Base-by-base conservation (phyloP, 2,329 filamentous ascomycete genomes). In the Paradendryphiella salina region DNA sequence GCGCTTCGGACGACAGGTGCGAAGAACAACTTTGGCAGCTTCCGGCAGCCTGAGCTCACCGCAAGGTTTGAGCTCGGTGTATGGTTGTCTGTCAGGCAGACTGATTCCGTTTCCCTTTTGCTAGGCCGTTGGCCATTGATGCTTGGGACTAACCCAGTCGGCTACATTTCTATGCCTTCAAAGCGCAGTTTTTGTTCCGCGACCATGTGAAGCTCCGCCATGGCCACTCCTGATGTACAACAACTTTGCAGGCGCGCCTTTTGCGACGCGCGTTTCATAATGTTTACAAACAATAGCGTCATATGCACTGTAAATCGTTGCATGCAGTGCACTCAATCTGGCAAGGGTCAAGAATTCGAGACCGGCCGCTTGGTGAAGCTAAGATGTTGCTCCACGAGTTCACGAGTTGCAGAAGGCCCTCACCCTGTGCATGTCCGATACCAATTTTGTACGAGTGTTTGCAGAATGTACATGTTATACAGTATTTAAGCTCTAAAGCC, bases 1-100 rank as follows among this genome's bases (percentile, higher is more conserved):
- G 90, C 80, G 92, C 88, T 87, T 52, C 54, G 85, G 89, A 91
- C 88, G 90, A 96, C 91, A 94, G 89, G 86, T 94, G 43, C 87
- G 89, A 75, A 95, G 87, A 96, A 75, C 69, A 83, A 94, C 79
- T 79, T 74, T 77, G 78, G 75, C 76, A 75, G 73, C 78, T 66
- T 69, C 65, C 69, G 69, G 67, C 71, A 80, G 81, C 83, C 82
- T 83, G 70, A 73, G 66, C 60, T 72, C 61, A 56, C 66, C 65
- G 57, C 38, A 51, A 60, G 67, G 68, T 69, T 71, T 60, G 71
- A 73, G 66, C 68, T 73, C 69, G 69, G 71, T 68, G 63, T 60
- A 64, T 41, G 64, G 59, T 52, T 55, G 61, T 59, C 36, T 57
- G 61, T 59, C 66, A 65, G 70, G 68, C 67, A 63, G 64, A 66